phyloP scores from a whole-genome alignment of 2,329 filamentous ascomycete species.

The Colletotrichum sp. region DNA sequence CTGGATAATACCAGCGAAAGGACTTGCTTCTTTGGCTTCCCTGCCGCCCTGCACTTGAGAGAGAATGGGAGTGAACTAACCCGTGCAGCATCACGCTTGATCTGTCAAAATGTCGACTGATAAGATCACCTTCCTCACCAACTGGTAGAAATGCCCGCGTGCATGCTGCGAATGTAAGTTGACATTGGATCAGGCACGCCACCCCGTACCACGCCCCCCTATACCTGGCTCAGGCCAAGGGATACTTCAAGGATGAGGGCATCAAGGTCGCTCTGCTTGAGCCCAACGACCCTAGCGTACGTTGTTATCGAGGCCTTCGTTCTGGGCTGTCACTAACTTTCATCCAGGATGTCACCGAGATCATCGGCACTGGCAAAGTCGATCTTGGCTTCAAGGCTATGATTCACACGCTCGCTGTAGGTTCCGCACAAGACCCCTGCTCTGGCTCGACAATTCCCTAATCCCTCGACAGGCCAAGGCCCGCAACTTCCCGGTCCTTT shows the following conservation, averaged over 20 bases:
- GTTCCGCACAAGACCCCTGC: constrained; percentile 20
- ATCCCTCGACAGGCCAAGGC: constrained; percentile 67
- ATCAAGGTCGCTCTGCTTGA: constrained; percentile 80
- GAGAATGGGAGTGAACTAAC: constrained; percentile 48
- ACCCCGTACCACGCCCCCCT: constrained; percentile 82
- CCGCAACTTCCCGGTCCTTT: constrained; percentile 73
- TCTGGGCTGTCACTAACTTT: background rate
- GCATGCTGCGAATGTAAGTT: background rate
- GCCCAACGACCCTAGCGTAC: constrained; percentile 74
- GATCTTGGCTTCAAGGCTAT: constrained; percentile 85
- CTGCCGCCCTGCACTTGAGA: constrained; percentile 29
- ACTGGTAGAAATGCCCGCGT: constrained; percentile 64
- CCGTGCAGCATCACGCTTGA: constrained; percentile 46
- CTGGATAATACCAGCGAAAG: constrained; percentile 89
- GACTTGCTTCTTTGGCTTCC: constrained; percentile 74
- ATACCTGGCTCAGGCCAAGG: constrained; percentile 78
- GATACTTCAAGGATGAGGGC: constrained; percentile 76
- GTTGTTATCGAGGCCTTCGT: constrained; percentile 18
- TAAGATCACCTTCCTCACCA: constrained; percentile 85
- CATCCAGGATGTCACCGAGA: constrained; percentile 75
- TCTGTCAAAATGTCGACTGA: constrained; percentile 74
- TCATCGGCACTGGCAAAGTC: constrained; percentile 77
- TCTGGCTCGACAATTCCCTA: background rate
- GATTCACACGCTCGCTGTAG: constrained; percentile 79
- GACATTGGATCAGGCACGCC: constrained; percentile 64